phyloP scores from a whole-genome alignment of 495 filamentous ascomycete species.

The Chaetomium fimeti region DNA sequence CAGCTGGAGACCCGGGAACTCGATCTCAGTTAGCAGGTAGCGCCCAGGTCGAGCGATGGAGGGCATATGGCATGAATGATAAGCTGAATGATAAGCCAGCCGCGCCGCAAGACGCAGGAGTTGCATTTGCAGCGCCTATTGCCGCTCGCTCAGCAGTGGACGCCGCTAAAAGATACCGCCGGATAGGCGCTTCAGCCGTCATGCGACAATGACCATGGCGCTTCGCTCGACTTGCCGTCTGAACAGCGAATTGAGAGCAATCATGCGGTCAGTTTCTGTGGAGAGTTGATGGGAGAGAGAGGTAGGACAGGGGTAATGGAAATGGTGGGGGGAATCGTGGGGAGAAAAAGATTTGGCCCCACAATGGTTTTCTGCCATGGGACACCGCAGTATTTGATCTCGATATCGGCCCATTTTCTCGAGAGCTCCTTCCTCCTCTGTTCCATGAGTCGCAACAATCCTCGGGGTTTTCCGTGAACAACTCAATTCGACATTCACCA shows the following conservation, averaged over 20 bases:
- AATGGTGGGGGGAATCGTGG: constrained; percentile 1
- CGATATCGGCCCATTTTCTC: constrained; percentile 32
- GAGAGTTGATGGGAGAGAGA: not conserved
- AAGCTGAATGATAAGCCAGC: constrained; percentile 20
- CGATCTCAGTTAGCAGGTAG: constrained; percentile 16
- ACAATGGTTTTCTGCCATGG: constrained; percentile 16
- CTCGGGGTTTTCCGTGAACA: too few relatives aligned
- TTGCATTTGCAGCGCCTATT: not conserved
- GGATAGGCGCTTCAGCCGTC: constrained; percentile 27
- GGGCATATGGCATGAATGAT: constrained; percentile 32
- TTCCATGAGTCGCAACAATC: constrained; percentile 2
- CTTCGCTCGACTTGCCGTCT: not conserved
- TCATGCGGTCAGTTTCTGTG: not conserved
- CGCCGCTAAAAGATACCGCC: not conserved
- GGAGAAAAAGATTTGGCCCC: constrained; percentile 25
- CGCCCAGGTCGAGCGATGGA: constrained; percentile 17
- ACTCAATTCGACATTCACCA: constrained; percentile 35
- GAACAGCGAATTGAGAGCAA: not conserved
- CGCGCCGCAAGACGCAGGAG: not conserved
- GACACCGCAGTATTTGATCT: constrained; percentile 24
- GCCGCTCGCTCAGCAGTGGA: not conserved
- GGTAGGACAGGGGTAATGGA: not conserved
- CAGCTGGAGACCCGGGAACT: not conserved
- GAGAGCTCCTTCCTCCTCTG: not conserved
- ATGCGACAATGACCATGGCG: constrained; percentile 21